A percentile compares a stretch with the other conserved stretches of the same genome.
phyloP scores from a whole-genome alignment of 805 yeast species.

The Starmerella geochares region DNA sequence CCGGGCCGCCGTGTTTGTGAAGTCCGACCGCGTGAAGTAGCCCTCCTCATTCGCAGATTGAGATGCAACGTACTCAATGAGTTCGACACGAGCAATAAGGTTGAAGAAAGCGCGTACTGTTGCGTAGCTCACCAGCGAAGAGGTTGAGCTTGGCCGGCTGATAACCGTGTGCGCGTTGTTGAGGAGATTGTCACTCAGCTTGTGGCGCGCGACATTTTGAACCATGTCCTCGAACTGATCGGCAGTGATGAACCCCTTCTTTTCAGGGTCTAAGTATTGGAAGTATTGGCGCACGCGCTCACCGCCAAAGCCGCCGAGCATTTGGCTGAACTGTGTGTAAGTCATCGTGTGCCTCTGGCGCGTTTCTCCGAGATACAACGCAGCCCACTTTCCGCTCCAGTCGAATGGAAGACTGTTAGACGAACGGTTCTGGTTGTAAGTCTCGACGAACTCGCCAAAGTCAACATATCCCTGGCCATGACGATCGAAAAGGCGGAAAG shows the following conservation, averaged over 20 bases:
- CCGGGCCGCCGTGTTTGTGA: slow-evolving; percentile 35
- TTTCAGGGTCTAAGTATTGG: slow-evolving; percentile 31
- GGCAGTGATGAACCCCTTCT: slow-evolving; percentile 35
- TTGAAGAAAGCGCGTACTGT: slow-evolving; percentile 38
- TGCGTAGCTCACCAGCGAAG: slow-evolving; percentile 34
- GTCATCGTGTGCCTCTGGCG: slow-evolving; percentile 33
- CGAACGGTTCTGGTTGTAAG: slow-evolving; percentile 32
- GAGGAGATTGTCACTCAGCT: slow-evolving; percentile 35
- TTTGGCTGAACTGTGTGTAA: slow-evolving; percentile 37
- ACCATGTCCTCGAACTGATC: slow-evolving; percentile 35
- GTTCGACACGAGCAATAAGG: slow-evolving; percentile 35
- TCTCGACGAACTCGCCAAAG: slow-evolving; percentile 34
- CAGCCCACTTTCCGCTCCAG: slow-evolving; percentile 37
- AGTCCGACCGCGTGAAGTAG: slow-evolving; percentile 32
- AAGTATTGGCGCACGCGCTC: slow-evolving; percentile 41
- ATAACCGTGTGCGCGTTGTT: slow-evolving; percentile 33
- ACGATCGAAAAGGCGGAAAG: slow-evolving; percentile 39
- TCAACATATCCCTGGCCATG: slow-evolving; percentile 34
- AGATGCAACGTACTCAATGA: slow-evolving; percentile 32
- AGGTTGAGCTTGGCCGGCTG: slow-evolving; percentile 28
- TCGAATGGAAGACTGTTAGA: slow-evolving; percentile 35
- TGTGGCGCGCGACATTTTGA: slow-evolving; percentile 34
- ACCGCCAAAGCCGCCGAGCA: slow-evolving; percentile 38
- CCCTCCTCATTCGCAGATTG: slow-evolving; percentile 33
- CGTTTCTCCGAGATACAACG: slow-evolving; percentile 34